Percentiles rank a stretch among this genome's conserved stretches.
Conservation (phyloP, 1,284 basidiomycete species). For the Amylostereum areolatum region DNA sequence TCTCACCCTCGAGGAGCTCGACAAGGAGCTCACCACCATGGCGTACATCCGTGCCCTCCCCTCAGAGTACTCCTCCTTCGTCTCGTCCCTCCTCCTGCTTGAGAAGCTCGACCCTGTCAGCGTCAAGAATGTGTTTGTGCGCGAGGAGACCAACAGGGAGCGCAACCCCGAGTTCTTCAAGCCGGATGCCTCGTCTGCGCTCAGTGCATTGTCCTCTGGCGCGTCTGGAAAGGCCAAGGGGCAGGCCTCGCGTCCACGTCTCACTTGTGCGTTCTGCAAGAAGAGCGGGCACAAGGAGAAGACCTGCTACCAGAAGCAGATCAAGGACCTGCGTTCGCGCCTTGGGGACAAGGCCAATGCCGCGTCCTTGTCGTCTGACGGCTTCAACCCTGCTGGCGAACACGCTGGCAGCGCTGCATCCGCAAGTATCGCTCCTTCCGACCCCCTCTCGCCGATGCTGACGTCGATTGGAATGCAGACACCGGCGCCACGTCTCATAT, state of each 20-base stretch:
- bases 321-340: no score
- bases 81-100: slow-evolving; percentile 14
- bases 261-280: no score
- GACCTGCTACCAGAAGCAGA: no score
- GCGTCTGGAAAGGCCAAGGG: no score
- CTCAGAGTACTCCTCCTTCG: slow-evolving; percentile 11
- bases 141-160: not conserved
- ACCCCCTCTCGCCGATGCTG: slow-evolving; percentile 4
- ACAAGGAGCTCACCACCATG: slow-evolving; percentile 17
- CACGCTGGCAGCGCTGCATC: slow-evolving; percentile 3
- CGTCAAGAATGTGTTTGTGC: not conserved
- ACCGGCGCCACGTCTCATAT: slow-evolving; percentile 32
- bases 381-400: not conserved
- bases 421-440: slow-evolving; percentile 3
- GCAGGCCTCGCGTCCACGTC: no score
- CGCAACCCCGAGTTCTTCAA: not conserved
- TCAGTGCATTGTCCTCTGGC: no score
- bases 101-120: slow-evolving; percentile 4
- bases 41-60: slow-evolving; percentile 17
- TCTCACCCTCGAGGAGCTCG: no score
- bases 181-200: no score
- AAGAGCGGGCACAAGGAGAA: no score
- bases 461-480: slow-evolving; percentile 24
- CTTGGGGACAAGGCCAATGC: no score
- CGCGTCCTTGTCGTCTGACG: no score